Base-by-base conservation (phyloP, 2,329 filamentous ascomycete species). In the Phaeomoniella chlamydospora region DNA sequence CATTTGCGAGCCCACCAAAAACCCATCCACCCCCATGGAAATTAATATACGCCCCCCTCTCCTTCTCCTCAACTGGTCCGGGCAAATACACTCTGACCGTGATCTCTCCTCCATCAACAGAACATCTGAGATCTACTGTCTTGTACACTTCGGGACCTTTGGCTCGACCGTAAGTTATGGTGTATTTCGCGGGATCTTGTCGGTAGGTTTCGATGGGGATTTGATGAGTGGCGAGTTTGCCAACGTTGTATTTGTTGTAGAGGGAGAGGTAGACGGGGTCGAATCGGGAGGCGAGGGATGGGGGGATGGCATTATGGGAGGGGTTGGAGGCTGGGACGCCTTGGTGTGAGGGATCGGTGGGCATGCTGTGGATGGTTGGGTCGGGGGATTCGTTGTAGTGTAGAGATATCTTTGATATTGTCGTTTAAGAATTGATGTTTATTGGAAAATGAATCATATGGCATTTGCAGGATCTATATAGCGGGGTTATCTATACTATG, bases 11-110 rank as follows among this genome's bases (percentile, higher is more conserved):
- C 1, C 53, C 55, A 2, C 59, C 59, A 43, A 64, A 61, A 5
- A 63, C 58, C 57, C 59, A 64, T 6, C 57, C 57, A 18, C 57
- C 55, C 6, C 57, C 57, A 37, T 59, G 56, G 41, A 58, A 58
- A 31, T 60, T 60, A 39, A 64, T 41, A 46, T 62, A 64, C 6
- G 49, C 56, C 1, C 56, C 56, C 43, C 56, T 52, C 38, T 47
- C 46, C n/a, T 54, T 41, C 2, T 41, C 40, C 29, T 52, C 45
- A 11, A 44, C 43, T 3, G 49, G 40, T 5, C 47, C 46, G 9
- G 55, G 55, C 36, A 62, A 53, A 31, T 61, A 61, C 18, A 62
- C 57, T 3, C 59, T 52, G 19, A 62, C 43, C 2, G 45, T 54
- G 38, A 63, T 61, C 33, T 57, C 52, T 12, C 56, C 58, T 5